These are phyloP conservation scores for Metarhizium sp. DNA, from an alignment of 2,329 filamentous ascomycete species.

Conservation along the genomic window DNA sequence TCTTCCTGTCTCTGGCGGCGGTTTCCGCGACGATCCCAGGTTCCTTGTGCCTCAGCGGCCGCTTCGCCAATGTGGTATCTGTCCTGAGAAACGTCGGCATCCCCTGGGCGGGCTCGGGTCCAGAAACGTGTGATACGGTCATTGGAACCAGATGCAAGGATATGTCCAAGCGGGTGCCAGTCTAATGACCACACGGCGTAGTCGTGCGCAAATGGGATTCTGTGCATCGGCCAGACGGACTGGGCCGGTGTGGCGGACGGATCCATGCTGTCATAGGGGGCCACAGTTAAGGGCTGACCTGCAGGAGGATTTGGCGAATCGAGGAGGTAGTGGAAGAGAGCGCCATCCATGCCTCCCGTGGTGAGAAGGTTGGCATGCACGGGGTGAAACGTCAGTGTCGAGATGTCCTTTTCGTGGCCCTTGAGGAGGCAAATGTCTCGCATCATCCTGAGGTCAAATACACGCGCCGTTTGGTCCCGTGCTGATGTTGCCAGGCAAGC, in stretches of 20 bases:
- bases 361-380: conserved; percentile 82
- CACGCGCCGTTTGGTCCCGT: conserved; percentile 81
- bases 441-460: conserved; percentile 98
- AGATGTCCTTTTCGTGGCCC: conserved; percentile 94
- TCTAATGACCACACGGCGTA: conserved; percentile 96
- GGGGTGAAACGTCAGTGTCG: conserved; percentile 87
- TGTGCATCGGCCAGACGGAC: conserved; percentile 87
- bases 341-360: conserved; percentile 83
- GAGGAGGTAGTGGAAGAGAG: conserved; percentile 87
- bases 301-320: conserved; percentile 84
- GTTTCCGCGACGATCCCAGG: conserved; percentile 74
- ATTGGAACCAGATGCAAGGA: conserved; percentile 90
- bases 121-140: conserved; percentile 96
- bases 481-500: conserved; percentile 85
- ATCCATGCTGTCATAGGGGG: conserved; percentile 79
- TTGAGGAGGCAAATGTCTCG: conserved; percentile 88
- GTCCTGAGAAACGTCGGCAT: conserved; percentile 77
- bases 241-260: conserved; percentile 73
- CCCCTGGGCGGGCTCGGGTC: conserved; percentile 83
- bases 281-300: conserved; percentile 60
- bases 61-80: conserved; percentile 92
- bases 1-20: conserved; percentile 77
- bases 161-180: conserved; percentile 95
- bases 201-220: conserved; percentile 78
- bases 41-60: conserved; percentile 89